These are phyloP conservation scores for Starmerella sirachaensis DNA, from an alignment of 805 yeast species.

Conservation along the genomic window DNA sequence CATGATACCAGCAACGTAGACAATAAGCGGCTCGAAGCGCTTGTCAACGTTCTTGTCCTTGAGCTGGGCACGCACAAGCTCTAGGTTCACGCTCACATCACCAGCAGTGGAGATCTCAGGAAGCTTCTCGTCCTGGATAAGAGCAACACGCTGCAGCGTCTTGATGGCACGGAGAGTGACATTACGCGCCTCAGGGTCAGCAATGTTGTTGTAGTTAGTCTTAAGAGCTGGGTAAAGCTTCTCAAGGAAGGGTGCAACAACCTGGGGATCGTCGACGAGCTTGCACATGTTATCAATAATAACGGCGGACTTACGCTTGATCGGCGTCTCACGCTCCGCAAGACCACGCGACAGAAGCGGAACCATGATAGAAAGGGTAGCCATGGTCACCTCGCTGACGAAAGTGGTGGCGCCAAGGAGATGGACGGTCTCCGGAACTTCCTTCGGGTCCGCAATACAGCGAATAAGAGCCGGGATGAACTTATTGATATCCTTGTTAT, in stretches of 20 bases:
- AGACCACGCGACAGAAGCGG: constrained; percentile 98
- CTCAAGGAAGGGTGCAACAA: constrained; percentile 97
- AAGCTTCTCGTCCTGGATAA: constrained; percentile 75
- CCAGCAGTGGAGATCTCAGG: constrained; percentile 99
- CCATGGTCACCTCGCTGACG: constrained; percentile 98
- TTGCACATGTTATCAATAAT: constrained; percentile 99
- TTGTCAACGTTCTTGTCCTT: constrained; percentile 48
- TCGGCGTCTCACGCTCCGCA: constrained; percentile 98
- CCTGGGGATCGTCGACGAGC: constrained; percentile 99
- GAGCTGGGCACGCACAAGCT: constrained; percentile 63
- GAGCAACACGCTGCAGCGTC: constrained; percentile 99
- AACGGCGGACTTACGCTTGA: constrained; percentile 99
- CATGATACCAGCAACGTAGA: constrained; percentile 88
- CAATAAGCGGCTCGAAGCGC: constrained; percentile 68
- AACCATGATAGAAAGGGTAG: constrained; percentile 98
- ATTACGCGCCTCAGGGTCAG: constrained; percentile 99
- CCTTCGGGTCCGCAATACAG: constrained; percentile 93
- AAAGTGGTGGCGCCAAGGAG: constrained; percentile 98
- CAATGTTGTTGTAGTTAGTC: constrained; percentile 88
- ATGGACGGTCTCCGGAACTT: constrained; percentile 98
- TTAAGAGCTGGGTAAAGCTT: constrained; percentile 92
- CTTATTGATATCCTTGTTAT: constrained; percentile 99
- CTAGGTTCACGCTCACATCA: constrained; percentile 80
- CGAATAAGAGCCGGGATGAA: constrained; percentile 95
- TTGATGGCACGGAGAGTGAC: constrained; percentile 93